Evolutionary conservation across 805 yeast genomes (phyloP).

Genomic region (Starmera pachycereana): DNA sequence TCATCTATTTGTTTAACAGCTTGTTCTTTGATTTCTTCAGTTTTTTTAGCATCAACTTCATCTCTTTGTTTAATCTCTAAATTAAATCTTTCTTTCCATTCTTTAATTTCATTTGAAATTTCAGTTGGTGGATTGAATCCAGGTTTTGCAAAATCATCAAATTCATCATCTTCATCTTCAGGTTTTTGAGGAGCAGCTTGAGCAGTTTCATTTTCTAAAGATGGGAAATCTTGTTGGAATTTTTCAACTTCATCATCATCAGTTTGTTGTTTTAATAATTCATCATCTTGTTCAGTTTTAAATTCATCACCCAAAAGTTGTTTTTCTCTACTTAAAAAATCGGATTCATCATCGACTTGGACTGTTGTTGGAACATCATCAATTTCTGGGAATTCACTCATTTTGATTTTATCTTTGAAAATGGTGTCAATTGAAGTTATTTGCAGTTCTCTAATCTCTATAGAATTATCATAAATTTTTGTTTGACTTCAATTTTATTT

Average conservation of each 20-base stretch:
- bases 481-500: too few relatives aligned
- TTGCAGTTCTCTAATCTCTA: too few relatives aligned
- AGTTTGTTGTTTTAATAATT: slow-evolving; percentile 31
- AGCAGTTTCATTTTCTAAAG: slow-evolving; percentile 24
- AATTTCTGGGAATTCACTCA: slow-evolving; percentile 55
- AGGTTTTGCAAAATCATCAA: slow-evolving; percentile 30
- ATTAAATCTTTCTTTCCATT: slow-evolving; percentile 78
- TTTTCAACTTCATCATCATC: slow-evolving; percentile 43
- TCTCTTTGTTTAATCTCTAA: slow-evolving; percentile 77
- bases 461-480: too few relatives aligned
- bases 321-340: slow-evolving; percentile 59
- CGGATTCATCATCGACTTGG: slow-evolving; percentile 28
- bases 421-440: too few relatives aligned
- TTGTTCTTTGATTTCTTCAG: slow-evolving; percentile 55
- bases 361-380: slow-evolving; percentile 27
- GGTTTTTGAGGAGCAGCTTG: slow-evolving; percentile 2
- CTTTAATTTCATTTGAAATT: slow-evolving; percentile 43
- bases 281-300: slow-evolving; percentile 51
- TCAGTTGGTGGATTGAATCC: slow-evolving; percentile 25
- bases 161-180: slow-evolving; percentile 18
- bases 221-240: slow-evolving; percentile 58
- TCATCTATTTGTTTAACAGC: slow-evolving; percentile 84
- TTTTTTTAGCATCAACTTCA: slow-evolving; percentile 51
- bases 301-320: slow-evolving; percentile 51
- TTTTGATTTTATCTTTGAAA: too few relatives aligned